phyloP scores from a whole-genome alignment of 495 filamentous ascomycete species.

The Penicillium silybi region DNA sequence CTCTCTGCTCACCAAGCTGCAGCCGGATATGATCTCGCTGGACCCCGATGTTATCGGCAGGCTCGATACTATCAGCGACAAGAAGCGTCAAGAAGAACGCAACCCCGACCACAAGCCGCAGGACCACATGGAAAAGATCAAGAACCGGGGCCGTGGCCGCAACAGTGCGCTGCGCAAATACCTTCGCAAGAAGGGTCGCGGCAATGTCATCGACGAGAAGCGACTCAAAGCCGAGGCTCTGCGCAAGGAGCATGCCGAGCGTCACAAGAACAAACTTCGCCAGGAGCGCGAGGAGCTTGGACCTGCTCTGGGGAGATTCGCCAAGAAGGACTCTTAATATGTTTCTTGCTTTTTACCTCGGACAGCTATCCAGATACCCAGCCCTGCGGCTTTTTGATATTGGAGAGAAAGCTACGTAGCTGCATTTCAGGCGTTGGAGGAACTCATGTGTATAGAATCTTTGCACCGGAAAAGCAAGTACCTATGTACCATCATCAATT shows the following conservation, averaged over 20 bases:
- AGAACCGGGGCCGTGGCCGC: constrained; percentile 81
- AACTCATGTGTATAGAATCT: constrained; percentile 20
- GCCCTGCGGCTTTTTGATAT: constrained; percentile 17
- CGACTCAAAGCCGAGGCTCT: constrained; percentile 63
- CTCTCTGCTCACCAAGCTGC: constrained; percentile 82
- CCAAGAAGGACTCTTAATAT: constrained; percentile 42
- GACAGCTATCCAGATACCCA: constrained; percentile 18
- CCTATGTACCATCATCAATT: not conserved
- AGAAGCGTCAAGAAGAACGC: constrained; percentile 66
- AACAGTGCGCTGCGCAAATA: constrained; percentile 84
- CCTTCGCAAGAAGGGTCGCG: constrained; percentile 80
- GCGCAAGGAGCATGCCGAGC: constrained; percentile 59
- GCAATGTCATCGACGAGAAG: constrained; percentile 91
- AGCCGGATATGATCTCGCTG: constrained; percentile 94
- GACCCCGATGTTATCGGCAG: constrained; percentile 87
- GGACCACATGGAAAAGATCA: constrained; percentile 65
- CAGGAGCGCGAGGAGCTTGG: constrained; percentile 59
- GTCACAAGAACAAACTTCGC: constrained; percentile 61
- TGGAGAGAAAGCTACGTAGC: constrained; percentile 10
- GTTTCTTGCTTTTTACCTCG: constrained; percentile 19
- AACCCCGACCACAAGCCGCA: constrained; percentile 70
- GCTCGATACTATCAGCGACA: constrained; percentile 70
- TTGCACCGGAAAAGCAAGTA: constrained; percentile 14
- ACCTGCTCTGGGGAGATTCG: constrained; percentile 69
- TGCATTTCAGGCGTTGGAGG: constrained; percentile 34